These are phyloP conservation scores for Lindgomyces ingoldianus DNA, from an alignment of 495 filamentous ascomycete genomes.

Conservation along the genomic window DNA sequence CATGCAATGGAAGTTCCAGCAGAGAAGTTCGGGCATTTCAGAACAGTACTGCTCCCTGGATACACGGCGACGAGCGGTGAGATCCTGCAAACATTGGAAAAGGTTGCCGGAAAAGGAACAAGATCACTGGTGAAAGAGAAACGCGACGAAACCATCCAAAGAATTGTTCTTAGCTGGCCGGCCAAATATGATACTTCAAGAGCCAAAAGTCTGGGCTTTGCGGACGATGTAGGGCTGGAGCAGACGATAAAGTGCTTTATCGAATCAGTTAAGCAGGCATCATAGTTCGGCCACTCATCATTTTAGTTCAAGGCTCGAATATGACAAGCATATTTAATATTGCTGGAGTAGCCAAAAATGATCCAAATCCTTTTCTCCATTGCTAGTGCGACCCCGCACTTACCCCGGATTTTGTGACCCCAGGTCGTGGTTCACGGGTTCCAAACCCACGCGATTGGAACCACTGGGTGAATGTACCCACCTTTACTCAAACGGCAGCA, in stretches of 20 bases:
- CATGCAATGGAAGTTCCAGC: slow-evolving; percentile 33
- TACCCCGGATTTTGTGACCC: slow-evolving; percentile 28
- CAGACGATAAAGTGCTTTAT: slow-evolving; percentile 37
- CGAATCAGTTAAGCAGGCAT: slow-evolving; percentile 13
- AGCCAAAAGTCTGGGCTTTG: slow-evolving; percentile 33
- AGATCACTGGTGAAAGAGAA: slow-evolving; percentile 32
- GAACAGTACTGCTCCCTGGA: slow-evolving; percentile 34
- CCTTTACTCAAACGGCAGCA: no score
- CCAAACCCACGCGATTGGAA: no score
- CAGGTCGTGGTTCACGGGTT: background rate
- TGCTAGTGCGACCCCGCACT: slow-evolving; percentile 14
- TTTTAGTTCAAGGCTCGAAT: background rate
- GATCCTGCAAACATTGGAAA: slow-evolving; percentile 35
- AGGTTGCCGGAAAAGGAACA: slow-evolving; percentile 29
- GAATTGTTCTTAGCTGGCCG: slow-evolving; percentile 37
- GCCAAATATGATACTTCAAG: slow-evolving; percentile 37
- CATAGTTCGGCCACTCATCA: background rate
- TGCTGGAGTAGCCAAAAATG: background rate
- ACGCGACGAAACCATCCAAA: slow-evolving; percentile 32
- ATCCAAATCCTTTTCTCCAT: background rate
- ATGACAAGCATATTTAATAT: background rate
- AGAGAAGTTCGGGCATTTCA: slow-evolving; percentile 33
- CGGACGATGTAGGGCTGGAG: slow-evolving; percentile 36
- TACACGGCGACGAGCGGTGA: slow-evolving; percentile 35
- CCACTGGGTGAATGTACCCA: no score